These are phyloP conservation scores for Fusarium lateritium DNA, from an alignment of 2,329 filamentous ascomycete genomes.

Conservation along the genomic window DNA sequence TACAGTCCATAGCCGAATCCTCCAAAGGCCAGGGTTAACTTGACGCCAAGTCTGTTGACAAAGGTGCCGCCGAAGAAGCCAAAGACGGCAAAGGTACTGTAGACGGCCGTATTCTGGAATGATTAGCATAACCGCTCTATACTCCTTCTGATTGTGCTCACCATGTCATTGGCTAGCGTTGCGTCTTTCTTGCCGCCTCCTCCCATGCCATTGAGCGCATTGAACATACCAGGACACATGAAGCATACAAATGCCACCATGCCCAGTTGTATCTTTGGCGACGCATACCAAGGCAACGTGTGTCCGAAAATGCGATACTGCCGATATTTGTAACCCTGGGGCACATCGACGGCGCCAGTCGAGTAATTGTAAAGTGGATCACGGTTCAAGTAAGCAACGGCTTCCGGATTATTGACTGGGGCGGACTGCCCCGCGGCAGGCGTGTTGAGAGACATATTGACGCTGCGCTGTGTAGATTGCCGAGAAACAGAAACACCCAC, in stretches of 20 bases:
- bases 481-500: not conserved
- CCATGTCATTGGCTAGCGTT: conserved; percentile 58
- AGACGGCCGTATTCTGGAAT: conserved; percentile 68
- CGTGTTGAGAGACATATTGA: conserved; percentile 38
- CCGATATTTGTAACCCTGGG: conserved; percentile 39
- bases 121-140: accelerated
- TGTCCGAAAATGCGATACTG: conserved; percentile 35
- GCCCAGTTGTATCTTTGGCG: conserved; percentile 77
- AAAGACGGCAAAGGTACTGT: conserved; percentile 77
- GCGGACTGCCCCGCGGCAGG: conserved; percentile 39
- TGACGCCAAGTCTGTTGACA: conserved; percentile 81
- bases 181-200: conserved; percentile 68
- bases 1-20: conserved; percentile 84
- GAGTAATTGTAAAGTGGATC: conserved; percentile 33
- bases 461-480: not conserved
- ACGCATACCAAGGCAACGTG: conserved; percentile 73
- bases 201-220: conserved; percentile 75
- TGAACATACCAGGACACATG: conserved; percentile 81
- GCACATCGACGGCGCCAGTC: conserved; percentile 27
- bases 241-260: conserved; percentile 72
- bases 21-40: conserved; percentile 76
- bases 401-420: conserved; percentile 37
- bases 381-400: conserved; percentile 3
- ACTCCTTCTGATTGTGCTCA: conserved; percentile 11
- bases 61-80: conserved; percentile 82